A percentile compares a stretch with the other conserved stretches of the same genome.
These are phyloP conservation scores for Arthrinium phaeospermum DNA, from an alignment of 2,329 filamentous ascomycete genomes.

Conservation along the genomic window DNA sequence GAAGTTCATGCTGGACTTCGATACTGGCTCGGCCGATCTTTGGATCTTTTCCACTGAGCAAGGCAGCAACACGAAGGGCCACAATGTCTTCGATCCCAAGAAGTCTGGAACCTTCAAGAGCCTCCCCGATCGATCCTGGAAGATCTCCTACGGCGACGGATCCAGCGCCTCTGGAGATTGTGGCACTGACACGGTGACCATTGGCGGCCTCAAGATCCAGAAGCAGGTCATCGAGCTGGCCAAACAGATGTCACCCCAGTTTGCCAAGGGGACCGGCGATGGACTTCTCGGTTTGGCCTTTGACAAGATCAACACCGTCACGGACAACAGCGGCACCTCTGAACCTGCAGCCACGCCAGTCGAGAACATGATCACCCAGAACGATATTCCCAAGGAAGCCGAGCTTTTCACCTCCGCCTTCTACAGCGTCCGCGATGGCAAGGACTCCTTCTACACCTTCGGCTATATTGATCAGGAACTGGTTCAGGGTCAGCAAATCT, in stretches of 20 bases:
- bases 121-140: slow-evolving; percentile 58
- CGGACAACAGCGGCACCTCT: slow-evolving; percentile 42
- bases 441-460: slow-evolving; percentile 72
- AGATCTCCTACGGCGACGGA: slow-evolving; percentile 71
- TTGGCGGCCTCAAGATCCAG: slow-evolving; percentile 67
- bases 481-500: slow-evolving; percentile 59
- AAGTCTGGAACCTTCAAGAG: slow-evolving; percentile 66
- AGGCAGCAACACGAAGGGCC: slow-evolving; percentile 45
- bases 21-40: slow-evolving; percentile 73
- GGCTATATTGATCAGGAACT: slow-evolving; percentile 72
- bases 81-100: slow-evolving; percentile 63
- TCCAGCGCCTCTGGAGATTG: slow-evolving; percentile 70
- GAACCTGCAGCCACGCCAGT: slow-evolving; percentile 65
- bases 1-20: slow-evolving; percentile 67
- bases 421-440: slow-evolving; percentile 58
- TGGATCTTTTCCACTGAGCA: slow-evolving; percentile 68
- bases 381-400: slow-evolving; percentile 51
- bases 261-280: slow-evolving; percentile 61
- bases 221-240: slow-evolving; percentile 71
- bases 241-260: slow-evolving; percentile 61
- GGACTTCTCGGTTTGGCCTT: slow-evolving; percentile 73
- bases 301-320: slow-evolving; percentile 67
- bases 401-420: slow-evolving; percentile 70
- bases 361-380: slow-evolving; percentile 68
- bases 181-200: slow-evolving; percentile 64